A percentile compares a stretch with the other conserved stretches of the same genome.
phyloP scores from a whole-genome alignment of 768 basidiomycete genomes.

The Rhodotorula toruloides region DNA sequence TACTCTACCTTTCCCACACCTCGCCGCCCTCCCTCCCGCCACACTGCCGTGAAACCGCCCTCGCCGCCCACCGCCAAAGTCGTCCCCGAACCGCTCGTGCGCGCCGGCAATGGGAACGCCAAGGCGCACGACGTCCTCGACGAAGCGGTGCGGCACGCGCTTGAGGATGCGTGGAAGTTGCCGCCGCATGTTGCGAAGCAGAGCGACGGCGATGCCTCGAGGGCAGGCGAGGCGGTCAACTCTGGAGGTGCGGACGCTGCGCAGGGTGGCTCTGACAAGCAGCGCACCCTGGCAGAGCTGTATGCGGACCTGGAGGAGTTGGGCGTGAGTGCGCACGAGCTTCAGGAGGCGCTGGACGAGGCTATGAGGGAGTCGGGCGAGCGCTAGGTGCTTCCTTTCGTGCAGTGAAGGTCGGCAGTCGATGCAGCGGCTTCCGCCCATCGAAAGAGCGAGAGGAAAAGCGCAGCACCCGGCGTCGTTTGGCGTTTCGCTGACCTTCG shows the following conservation, averaged over 20 bases:
- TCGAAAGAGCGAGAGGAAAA: too few species aligned
- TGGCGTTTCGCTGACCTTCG: too few species aligned
- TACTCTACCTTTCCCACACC: neutral
- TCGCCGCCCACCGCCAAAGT: neutral
- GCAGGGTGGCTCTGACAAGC: neutral
- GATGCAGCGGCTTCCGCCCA: neutral
- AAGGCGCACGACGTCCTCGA: constrained; percentile 4
- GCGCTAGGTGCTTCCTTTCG: too few species aligned
- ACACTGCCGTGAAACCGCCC: neutral
- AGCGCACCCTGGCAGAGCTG: constrained; percentile 24
- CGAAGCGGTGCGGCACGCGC: constrained; percentile 20
- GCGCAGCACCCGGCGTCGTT: too few species aligned
- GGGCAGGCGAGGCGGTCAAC: neutral
- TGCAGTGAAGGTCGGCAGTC: neutral
- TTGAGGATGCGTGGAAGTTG: constrained; percentile 28
- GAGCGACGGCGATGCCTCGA: neutral
- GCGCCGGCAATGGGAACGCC: neutral
- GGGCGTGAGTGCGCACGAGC: constrained; percentile 17
- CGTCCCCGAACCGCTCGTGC: neutral
- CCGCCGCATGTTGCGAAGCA: neutral
- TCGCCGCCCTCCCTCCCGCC: neutral
- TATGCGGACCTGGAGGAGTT: constrained; percentile 29
- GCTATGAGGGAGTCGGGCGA: neutral
- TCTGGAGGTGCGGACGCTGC: neutral
- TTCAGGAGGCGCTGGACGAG: constrained; percentile 16